Conservation (phyloP, 1,284 basidiomycete genomes). For the Trichosporon coremiiforme region DNA sequence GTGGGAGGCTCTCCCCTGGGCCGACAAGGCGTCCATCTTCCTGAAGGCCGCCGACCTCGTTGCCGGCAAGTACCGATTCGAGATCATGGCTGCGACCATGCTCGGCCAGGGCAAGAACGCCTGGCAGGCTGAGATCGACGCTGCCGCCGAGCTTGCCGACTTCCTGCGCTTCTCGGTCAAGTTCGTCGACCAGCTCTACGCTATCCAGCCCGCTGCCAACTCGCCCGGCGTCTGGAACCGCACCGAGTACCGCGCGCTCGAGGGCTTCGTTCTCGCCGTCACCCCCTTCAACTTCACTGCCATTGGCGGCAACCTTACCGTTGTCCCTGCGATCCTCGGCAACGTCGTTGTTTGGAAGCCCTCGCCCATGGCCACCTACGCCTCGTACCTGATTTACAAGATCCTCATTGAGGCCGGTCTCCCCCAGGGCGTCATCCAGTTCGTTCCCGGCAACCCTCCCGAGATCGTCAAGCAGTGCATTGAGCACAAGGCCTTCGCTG, state of each 20-base stretch:
- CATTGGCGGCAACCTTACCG: constrained; percentile 85
- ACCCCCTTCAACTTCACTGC: constrained; percentile 99
- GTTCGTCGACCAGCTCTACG: constrained; percentile 92
- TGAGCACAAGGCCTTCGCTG: constrained; percentile 77
- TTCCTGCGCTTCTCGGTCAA: constrained; percentile 97
- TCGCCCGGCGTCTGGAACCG: constrained; percentile 92
- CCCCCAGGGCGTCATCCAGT: constrained; percentile 94
- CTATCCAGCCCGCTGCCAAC: constrained; percentile 86
- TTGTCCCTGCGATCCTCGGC: constrained; percentile 88
- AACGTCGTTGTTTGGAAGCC: constrained; percentile 98
- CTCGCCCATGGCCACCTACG: constrained; percentile 90
- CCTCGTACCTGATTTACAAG: constrained; percentile 90
- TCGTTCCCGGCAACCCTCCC: constrained; percentile 82
- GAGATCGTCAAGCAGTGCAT: constrained; percentile 81
- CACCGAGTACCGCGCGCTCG: constrained; percentile 90
- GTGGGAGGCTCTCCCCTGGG: constrained; percentile 96
- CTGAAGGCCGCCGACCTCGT: constrained; percentile 94
- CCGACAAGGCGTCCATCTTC: constrained; percentile 95
- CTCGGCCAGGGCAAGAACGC: constrained; percentile 98
- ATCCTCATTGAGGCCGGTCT: constrained; percentile 93
- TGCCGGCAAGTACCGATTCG: constrained; percentile 90
- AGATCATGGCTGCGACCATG: constrained; percentile 94
- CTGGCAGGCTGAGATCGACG: constrained; percentile 99
- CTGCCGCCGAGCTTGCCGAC: constrained; percentile 92
- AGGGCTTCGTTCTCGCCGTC: constrained; percentile 96